phyloP scores from a whole-genome alignment of 2,329 filamentous ascomycete genomes.

The Botrytis fragariae region DNA sequence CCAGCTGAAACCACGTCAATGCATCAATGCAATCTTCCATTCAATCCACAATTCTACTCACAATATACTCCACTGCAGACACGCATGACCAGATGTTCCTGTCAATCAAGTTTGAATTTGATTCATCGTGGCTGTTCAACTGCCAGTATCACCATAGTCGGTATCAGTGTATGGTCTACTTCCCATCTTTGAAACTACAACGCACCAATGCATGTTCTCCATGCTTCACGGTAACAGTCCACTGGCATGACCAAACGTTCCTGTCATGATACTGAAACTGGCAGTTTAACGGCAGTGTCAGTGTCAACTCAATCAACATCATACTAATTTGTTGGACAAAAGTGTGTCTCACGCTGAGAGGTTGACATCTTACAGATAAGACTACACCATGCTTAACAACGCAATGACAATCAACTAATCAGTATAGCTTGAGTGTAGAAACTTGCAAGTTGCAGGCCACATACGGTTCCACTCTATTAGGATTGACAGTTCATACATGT shows the following conservation, averaged over 20 bases:
- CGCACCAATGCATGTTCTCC: constrained; percentile 2
- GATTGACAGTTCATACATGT: constrained; percentile 6
- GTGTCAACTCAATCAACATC: neutral
- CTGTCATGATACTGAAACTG: neutral
- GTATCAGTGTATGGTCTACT: neutral
- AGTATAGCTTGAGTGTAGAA: neutral
- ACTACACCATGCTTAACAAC: neutral
- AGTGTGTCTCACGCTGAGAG: constrained; percentile 11
- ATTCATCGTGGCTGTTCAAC: neutral
- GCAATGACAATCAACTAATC: neutral
- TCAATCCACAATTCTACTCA: neutral
- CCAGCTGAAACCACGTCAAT: constrained; percentile 3
- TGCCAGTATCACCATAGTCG: neutral
- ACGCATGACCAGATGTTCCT: neutral
- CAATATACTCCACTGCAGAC: neutral
- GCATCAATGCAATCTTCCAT: constrained; percentile 4
- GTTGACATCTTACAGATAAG: neutral
- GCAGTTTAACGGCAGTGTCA: neutral
- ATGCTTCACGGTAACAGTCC: neutral
- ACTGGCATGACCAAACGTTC: constrained; percentile 1
- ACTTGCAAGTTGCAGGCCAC: neutral
- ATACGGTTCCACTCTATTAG: neutral
- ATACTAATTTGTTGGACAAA: neutral
- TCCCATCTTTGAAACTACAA: neutral
- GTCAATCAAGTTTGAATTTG: neutral